Percentiles rank a stretch among this genome's conserved stretches.
These are phyloP conservation scores for Pythium rishiriense DNA, from an alignment of 352 stramenopile genomes.

Conservation along the genomic window DNA sequence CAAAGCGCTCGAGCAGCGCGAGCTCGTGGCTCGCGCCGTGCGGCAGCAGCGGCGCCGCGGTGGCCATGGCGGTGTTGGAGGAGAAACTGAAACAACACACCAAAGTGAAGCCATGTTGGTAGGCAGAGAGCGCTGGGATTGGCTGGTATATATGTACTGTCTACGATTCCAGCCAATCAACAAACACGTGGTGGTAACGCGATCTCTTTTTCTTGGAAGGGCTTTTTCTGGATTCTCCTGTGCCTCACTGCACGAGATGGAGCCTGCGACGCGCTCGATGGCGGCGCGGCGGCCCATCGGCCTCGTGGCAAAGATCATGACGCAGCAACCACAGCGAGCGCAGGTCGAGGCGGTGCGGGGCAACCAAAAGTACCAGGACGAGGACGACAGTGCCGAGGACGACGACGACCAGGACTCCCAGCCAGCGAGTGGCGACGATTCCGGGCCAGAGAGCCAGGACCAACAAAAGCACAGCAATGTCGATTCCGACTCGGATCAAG, in stretches of 20 bases:
- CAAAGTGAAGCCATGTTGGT: conserved; percentile 15
- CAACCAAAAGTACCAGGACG: conserved; percentile 14
- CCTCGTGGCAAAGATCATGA: conserved; percentile 1
- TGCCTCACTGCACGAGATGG: not conserved
- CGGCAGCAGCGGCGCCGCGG: not conserved
- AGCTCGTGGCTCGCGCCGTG: conserved; percentile 46
- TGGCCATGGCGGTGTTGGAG: not conserved
- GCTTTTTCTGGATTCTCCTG: not conserved
- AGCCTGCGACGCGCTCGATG: not conserved
- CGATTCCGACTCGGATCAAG: not conserved
- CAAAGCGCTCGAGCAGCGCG: conserved; percentile 58
- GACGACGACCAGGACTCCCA: not conserved
- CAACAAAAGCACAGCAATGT: not conserved
- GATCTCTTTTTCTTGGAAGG: conserved; percentile 1
- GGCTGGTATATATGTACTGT: conserved; percentile 18
- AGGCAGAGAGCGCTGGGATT: not conserved
- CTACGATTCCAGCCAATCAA: conserved; percentile 9
- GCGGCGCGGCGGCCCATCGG: not conserved
- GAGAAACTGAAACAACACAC: no score
- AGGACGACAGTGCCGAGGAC: not conserved
- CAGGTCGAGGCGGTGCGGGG: not conserved
- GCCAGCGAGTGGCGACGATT: conserved; percentile 1
- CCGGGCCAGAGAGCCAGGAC: not conserved
- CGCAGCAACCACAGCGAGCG: not conserved
- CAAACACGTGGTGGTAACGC: not conserved